A percentile compares a stretch with the other conserved stretches of the same genome.
phyloP scores from a whole-genome alignment of 805 yeast species.

The Lipomyces sp. region DNA sequence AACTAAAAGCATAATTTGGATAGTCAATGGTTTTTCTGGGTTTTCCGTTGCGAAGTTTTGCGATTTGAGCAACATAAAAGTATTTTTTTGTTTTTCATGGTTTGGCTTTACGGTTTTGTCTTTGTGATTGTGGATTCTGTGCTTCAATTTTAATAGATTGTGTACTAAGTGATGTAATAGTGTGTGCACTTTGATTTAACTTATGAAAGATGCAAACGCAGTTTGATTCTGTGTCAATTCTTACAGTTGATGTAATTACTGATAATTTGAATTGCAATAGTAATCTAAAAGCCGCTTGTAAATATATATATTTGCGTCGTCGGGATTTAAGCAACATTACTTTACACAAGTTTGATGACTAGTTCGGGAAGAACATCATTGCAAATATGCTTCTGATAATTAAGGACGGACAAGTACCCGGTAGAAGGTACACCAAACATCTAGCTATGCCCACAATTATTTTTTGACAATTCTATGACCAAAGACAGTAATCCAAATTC shows the following conservation, averaged over 20 bases:
- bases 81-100: neutral
- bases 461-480: neutral
- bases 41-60: neutral
- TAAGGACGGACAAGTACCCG: neutral
- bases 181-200: neutral
- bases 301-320: neutral
- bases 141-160: neutral
- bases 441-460: neutral
- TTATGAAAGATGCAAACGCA: too few relatives aligned
- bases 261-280: neutral
- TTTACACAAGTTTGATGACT: neutral
- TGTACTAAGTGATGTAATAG: neutral
- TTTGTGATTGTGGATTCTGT: neutral
- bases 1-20: conserved; percentile 1
- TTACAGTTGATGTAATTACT: too few relatives aligned
- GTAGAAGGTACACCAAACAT: neutral
- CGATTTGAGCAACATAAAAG: neutral
- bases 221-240: too few relatives aligned
- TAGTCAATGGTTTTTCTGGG: neutral
- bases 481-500: neutral
- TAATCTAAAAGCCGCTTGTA: too few relatives aligned
- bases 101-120: neutral
- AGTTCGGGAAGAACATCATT: neutral
- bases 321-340: neutral
- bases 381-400: neutral